Conservation (phyloP, 1,139 yeast genomes). For the Candida glucosophila region DNA sequence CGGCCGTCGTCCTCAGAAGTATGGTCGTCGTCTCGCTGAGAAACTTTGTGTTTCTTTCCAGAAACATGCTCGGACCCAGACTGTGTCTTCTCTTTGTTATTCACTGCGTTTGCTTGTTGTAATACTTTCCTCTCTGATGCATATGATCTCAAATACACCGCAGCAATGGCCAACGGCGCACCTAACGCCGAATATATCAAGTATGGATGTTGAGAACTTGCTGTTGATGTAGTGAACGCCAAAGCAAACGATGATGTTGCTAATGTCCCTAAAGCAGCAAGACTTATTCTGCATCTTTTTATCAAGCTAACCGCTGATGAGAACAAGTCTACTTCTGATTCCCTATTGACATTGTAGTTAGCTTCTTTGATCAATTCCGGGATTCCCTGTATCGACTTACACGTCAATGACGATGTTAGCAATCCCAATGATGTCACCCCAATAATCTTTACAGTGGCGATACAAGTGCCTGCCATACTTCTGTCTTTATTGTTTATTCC, state of each 20-base stretch:
- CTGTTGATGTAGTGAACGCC: conserved; percentile 35
- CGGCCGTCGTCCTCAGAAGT: conserved; percentile 22
- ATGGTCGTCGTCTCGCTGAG: conserved; percentile 6
- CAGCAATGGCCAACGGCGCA: conserved; percentile 27
- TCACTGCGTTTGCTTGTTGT: conserved; percentile 1
- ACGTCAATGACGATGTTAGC: conserved; percentile 32
- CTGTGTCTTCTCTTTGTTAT: background rate
- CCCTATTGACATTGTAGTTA: conserved; percentile 8
- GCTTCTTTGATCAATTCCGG: conserved; percentile 28
- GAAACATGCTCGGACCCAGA: background rate
- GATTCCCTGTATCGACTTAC: conserved; percentile 25
- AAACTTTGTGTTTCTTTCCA: background rate
- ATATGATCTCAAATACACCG: conserved; percentile 15
- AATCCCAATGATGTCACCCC: conserved; percentile 49
- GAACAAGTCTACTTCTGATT: conserved; percentile 4
- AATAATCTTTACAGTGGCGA: conserved; percentile 39
- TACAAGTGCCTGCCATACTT: conserved; percentile 36
- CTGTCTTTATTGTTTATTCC: conserved; percentile 1
- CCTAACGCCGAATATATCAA: conserved; percentile 48
- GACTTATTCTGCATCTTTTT: conserved; percentile 18
- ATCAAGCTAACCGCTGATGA: conserved; percentile 12
- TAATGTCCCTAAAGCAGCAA: conserved; percentile 25
- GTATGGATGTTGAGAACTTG: conserved; percentile 45
- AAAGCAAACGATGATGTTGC: conserved; percentile 31
- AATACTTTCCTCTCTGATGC: conserved; percentile 11